These are phyloP conservation scores for Anthracocystis panici-leucophaei DNA, from an alignment of 1,284 basidiomycete genomes.

Conservation along the genomic window DNA sequence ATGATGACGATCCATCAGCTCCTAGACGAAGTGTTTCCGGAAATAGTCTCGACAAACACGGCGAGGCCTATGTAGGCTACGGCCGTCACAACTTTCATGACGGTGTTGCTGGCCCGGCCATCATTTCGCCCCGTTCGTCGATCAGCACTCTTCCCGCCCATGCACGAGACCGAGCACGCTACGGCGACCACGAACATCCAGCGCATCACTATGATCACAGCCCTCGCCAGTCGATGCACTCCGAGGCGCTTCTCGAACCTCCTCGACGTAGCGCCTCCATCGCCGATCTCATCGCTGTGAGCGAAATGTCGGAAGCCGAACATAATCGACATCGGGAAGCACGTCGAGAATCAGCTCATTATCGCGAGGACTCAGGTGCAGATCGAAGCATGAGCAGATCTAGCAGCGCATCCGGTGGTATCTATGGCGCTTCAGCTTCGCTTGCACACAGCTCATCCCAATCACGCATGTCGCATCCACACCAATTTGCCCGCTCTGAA, in stretches of 20 bases:
- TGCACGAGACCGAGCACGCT: constrained; percentile 5
- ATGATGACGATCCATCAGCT: constrained; percentile 4
- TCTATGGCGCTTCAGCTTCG: constrained; percentile 17
- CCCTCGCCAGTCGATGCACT: constrained; percentile 23
- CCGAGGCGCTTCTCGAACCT: constrained; percentile 16
- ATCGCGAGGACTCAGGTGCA: constrained; percentile 14
- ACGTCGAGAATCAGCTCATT: constrained; percentile 16
- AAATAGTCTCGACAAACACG: constrained; percentile 18
- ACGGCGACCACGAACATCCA: constrained; percentile 17
- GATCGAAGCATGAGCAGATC: constrained; percentile 48
- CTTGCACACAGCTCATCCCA: constrained; percentile 23
- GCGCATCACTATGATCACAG: constrained; percentile 24
- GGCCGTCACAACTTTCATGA: constrained; percentile 18
- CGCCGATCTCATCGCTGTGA: constrained; percentile 45
- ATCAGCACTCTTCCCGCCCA: constrained; percentile 11
- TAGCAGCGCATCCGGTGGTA: constrained; percentile 36
- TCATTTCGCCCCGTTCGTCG: constrained; percentile 26
- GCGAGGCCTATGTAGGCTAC: constrained; percentile 10
- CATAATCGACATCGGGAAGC: constrained; percentile 27
- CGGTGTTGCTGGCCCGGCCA: neutral
- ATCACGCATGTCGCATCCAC: constrained; percentile 25
- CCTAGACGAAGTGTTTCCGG: constrained; percentile 19
- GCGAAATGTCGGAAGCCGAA: constrained; percentile 46
- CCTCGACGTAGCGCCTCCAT: constrained; percentile 43
- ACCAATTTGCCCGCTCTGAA: constrained; percentile 27